Conservation (phyloP, 1,284 basidiomycete genomes). For the Fomitiporia mediterranea region DNA sequence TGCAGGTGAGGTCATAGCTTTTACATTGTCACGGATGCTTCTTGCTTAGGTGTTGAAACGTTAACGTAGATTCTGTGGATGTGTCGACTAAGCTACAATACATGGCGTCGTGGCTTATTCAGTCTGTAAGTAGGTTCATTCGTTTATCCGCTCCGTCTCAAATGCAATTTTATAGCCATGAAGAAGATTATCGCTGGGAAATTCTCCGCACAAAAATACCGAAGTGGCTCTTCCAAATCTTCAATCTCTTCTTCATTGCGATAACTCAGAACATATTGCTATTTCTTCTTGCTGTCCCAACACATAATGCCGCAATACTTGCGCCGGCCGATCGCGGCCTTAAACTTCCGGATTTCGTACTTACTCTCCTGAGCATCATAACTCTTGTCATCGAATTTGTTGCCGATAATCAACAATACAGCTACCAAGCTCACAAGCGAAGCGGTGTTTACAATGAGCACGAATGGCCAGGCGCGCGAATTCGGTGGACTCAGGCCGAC, state of each 20-base stretch:
- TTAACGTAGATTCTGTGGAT: conserved; percentile 54
- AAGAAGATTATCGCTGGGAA: conserved; percentile 92
- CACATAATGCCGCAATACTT: conserved; percentile 49
- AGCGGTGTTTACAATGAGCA: conserved; percentile 36
- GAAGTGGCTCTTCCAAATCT: conserved; percentile 67
- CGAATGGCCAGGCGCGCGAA: conserved; percentile 63
- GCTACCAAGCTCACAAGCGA: conserved; percentile 79
- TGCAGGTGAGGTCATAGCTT: conserved; percentile 42
- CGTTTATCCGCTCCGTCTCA: background rate
- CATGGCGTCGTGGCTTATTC: conserved; percentile 82
- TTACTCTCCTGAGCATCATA: conserved; percentile 55
- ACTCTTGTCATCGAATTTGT: conserved; percentile 70
- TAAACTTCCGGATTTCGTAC: conserved; percentile 57
- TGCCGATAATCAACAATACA: conserved; percentile 89
- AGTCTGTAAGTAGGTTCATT: conserved; percentile 43
- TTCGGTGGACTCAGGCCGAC: conserved; percentile 63
- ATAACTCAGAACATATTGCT: conserved; percentile 78
- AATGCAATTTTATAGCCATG: conserved; percentile 36
- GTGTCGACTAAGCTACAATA: conserved; percentile 79
- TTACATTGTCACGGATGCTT: background rate
- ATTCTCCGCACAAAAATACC: conserved; percentile 68
- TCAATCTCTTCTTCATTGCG: conserved; percentile 82
- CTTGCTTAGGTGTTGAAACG: conserved; percentile 13
- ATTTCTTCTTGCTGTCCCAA: conserved; percentile 63
- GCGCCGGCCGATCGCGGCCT: conserved; percentile 48